phyloP scores from a whole-genome alignment of 305 asterid genomes.

The Rubia balearica region DNA sequence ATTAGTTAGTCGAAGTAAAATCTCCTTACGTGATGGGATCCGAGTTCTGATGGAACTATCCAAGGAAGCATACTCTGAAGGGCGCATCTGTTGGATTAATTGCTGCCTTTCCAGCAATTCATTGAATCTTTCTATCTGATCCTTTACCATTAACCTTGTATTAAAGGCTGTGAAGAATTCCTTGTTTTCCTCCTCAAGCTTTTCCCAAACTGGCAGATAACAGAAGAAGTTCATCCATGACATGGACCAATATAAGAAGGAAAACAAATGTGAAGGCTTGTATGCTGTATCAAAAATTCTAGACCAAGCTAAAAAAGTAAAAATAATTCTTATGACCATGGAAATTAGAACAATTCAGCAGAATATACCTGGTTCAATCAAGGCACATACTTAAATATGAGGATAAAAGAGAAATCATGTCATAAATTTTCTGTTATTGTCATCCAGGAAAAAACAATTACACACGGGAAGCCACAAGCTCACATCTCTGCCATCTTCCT shows the following conservation, averaged over 20 bases:
- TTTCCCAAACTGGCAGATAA: slow-evolving; percentile 53
- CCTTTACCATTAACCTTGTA: slow-evolving; percentile 32
- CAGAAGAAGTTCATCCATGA: slow-evolving; percentile 18
- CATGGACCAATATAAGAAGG: slow-evolving; percentile 4
- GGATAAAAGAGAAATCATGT: neutral
- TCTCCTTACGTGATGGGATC: slow-evolving; percentile 31
- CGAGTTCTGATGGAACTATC: slow-evolving; percentile 33
- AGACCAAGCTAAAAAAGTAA: neutral
- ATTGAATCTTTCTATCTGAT: slow-evolving; percentile 49
- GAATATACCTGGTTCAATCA: neutral
- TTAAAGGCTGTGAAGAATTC: slow-evolving; percentile 51
- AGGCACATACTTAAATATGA: neutral
- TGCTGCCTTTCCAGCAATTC: slow-evolving; percentile 42
- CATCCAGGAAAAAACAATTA: neutral
- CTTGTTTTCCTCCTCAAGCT: slow-evolving; percentile 46
- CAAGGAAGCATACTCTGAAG: slow-evolving; percentile 22
- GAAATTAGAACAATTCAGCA: neutral
- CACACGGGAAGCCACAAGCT: neutral
- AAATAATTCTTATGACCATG: neutral
- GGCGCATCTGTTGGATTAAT: slow-evolving; percentile 29
- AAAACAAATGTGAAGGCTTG: neutral
- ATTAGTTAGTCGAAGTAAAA: neutral
- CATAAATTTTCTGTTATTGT: neutral
- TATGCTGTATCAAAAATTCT: neutral
- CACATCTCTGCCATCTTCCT: neutral